Conservation (phyloP, 345 rosid genomes). For the Brassica carinata region DNA sequence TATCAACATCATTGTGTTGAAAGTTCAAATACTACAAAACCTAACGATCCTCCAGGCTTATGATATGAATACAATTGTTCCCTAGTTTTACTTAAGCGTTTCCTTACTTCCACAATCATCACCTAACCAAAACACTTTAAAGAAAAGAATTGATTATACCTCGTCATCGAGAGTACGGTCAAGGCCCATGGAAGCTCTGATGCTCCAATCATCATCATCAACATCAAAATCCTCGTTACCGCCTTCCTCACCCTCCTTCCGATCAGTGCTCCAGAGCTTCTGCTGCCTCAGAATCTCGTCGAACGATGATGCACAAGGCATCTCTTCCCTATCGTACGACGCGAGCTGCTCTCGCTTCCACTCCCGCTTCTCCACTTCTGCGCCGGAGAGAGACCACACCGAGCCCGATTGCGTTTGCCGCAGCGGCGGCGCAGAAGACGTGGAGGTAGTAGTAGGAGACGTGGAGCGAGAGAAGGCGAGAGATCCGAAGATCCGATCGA, state of each 20-base stretch:
- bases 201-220: constrained; percentile 53
- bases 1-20: background rate
- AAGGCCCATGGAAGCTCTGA: constrained; percentile 71
- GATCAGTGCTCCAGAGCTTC: constrained; percentile 22
- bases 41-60: background rate
- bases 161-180: constrained; percentile 81
- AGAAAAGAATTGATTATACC: constrained; percentile 40
- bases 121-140: background rate
- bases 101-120: background rate
- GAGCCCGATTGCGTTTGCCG: constrained; percentile 29
- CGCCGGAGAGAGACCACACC: constrained; percentile 51
- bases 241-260: constrained; percentile 37
- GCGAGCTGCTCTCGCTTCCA: constrained; percentile 39
- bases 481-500: constrained; percentile 59
- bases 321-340: constrained; percentile 50
- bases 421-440: constrained; percentile 31
- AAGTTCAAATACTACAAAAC: background rate
- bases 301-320: constrained; percentile 57
- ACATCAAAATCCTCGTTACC: constrained; percentile 40
- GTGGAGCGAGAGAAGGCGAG: constrained; percentile 46
- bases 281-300: constrained; percentile 38
- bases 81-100: background rate
- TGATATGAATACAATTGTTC: background rate
- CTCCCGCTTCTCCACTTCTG: constrained; percentile 39
- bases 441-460: constrained; percentile 8